phyloP scores from a whole-genome alignment of 2,329 filamentous ascomycete species.

The Trichophyton schoenleinii region DNA sequence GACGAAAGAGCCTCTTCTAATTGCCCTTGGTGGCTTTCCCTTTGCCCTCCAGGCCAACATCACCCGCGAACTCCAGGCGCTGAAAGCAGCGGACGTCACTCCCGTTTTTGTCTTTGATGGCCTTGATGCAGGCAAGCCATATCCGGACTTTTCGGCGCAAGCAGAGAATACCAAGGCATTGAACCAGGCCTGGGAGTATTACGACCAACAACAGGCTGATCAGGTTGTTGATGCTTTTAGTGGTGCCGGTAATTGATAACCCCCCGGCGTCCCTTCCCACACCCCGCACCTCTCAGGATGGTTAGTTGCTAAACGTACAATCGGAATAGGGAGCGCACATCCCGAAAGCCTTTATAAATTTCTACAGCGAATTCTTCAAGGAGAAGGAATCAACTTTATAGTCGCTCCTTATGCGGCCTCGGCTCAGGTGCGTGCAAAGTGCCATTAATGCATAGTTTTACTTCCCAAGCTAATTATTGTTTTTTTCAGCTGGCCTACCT shows the following conservation, averaged over 20 bases:
- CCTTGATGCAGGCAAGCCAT: slow-evolving; percentile 63
- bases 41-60: slow-evolving; percentile 65
- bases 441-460: neutral
- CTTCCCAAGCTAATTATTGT: slow-evolving; percentile 5
- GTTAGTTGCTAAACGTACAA: slow-evolving; percentile 11
- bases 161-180: slow-evolving; percentile 56
- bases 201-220: slow-evolving; percentile 66
- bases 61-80: slow-evolving; percentile 59
- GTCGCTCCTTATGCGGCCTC: slow-evolving; percentile 80
- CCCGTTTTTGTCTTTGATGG: slow-evolving; percentile 89
- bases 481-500: slow-evolving; percentile 54
- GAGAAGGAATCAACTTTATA: slow-evolving; percentile 59
- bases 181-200: slow-evolving; percentile 72
- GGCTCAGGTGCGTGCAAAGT: slow-evolving; percentile 53
- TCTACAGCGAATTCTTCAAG: slow-evolving; percentile 60
- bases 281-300: neutral
- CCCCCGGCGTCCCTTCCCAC: neutral
- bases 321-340: slow-evolving; percentile 51
- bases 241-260: slow-evolving; percentile 50
- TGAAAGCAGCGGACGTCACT: slow-evolving; percentile 57
- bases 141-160: slow-evolving; percentile 48
- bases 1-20: slow-evolving; percentile 73
- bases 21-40: slow-evolving; percentile 79
- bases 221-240: slow-evolving; percentile 80
- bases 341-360: slow-evolving; percentile 63